These are phyloP conservation scores for Aspergillus transmontanensis DNA, from an alignment of 2,329 filamentous ascomycete genomes.

Conservation along the genomic window DNA sequence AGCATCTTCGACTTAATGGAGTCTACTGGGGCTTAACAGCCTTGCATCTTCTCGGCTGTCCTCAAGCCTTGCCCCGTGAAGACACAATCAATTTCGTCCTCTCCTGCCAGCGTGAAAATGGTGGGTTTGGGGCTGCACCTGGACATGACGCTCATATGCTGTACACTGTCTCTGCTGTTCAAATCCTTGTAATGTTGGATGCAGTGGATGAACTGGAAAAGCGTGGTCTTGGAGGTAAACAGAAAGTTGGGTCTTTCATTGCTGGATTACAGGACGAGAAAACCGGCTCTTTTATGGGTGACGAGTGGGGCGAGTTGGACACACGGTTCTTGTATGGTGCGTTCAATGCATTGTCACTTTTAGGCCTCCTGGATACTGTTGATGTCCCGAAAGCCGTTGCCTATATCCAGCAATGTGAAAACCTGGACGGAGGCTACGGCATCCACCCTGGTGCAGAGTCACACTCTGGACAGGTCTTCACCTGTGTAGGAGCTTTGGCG, in stretches of 20 bases:
- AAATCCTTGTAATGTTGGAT: constrained; percentile 85
- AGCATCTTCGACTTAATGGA: constrained; percentile 92
- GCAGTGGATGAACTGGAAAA: constrained; percentile 80
- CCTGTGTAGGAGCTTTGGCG: constrained; percentile 82
- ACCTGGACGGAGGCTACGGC: constrained; percentile 94
- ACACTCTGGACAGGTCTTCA: constrained; percentile 94
- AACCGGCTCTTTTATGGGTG: constrained; percentile 86
- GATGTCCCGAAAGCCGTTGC: constrained; percentile 78
- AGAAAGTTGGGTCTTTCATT: constrained; percentile 78
- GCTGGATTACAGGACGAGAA: constrained; percentile 76
- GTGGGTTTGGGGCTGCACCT: constrained; percentile 91
- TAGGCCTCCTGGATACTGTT: constrained; percentile 71
- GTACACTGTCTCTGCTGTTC: constrained; percentile 91
- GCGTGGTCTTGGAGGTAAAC: constrained; percentile 66
- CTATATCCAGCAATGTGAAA: constrained; percentile 80
- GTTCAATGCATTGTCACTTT: constrained; percentile 83
- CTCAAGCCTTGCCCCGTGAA: constrained; percentile 77
- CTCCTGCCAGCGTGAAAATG: constrained; percentile 84
- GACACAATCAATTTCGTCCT: constrained; percentile 91
- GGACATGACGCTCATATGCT: constrained; percentile 95
- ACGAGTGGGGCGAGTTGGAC: constrained; percentile 95
- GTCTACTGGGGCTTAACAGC: constrained; percentile 95
- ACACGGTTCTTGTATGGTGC: constrained; percentile 92
- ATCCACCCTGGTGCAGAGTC: constrained; percentile 88
- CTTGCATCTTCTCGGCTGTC: constrained; percentile 78